Base-by-base conservation (phyloP, 331 rosid species). In the Malus hybrid region DNA sequence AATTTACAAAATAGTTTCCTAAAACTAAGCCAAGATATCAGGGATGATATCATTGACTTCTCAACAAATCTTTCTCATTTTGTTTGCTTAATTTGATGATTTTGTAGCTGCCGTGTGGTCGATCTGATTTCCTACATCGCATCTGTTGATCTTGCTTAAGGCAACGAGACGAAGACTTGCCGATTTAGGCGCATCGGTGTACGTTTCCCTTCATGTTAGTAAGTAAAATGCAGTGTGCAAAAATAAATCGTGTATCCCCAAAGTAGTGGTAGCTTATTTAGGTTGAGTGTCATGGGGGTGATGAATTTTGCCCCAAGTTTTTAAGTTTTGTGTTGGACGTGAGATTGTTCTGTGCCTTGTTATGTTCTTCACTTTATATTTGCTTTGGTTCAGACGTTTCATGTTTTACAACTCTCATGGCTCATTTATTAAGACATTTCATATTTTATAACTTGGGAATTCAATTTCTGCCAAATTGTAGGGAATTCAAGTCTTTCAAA, bases 61-160 rank as follows among this genome's bases (percentile, higher is more conserved):
- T n/a, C n/a, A n/a, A n/a, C n/a, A n/a, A n/a, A n/a, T n/a, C 14
- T 0, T 34, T 36, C 54, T 19, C 39, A 34, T 27, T 10, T 34
- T 27, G 50, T 5, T 12, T 60, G 19, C 16, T 39, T 9, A 39
- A 39, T 55, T 10, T 59, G n/a, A 39, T 76, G 57, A 50, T 10
- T 14, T 57, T 83, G 87, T 91, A 89, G 96, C 76, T 36, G 86
- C 5, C 93, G 97, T 52, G 95, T 89, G 55, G 79, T 91, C 20
- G 96, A 91, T 70, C 75, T 91, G 87, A 78, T 91, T 20, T 75
- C 6, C 34, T 85, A 91, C 74, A 20, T 91, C 29, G 89, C 95
- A 7, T 56, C 56, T 4, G 13, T 18, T 27, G 59, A 29, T 67
- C 60, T n/a, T 54, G 42, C 69, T 18, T 33, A 36, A 24, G 64